phyloP scores from a whole-genome alignment of 2,329 filamentous ascomycete species.

The Xylariaceae sp. region DNA sequence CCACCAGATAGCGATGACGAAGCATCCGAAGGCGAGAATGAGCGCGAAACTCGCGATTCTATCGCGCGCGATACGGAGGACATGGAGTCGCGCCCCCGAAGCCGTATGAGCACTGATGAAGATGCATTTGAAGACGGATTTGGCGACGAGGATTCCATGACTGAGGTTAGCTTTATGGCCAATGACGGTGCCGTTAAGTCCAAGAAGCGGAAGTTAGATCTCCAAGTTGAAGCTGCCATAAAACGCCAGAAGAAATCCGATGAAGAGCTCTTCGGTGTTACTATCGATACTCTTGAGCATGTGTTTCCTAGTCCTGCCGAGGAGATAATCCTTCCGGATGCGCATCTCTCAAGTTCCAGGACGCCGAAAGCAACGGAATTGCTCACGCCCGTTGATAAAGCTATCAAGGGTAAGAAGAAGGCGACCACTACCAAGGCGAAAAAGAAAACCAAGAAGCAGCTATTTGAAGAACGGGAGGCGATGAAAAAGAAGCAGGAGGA shows the following conservation, averaged over 20 bases:
- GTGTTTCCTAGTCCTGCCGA: constrained; percentile 45
- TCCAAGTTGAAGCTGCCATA: constrained; percentile 61
- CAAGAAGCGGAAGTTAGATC: constrained; percentile 70
- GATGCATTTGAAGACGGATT: constrained; percentile 48
- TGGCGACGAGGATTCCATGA: constrained; percentile 60
- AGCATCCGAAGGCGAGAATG: constrained; percentile 70
- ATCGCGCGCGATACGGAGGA: constrained; percentile 75
- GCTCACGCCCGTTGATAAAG: constrained; percentile 41
- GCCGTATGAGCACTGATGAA: constrained; percentile 62
- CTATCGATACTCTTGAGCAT: constrained; percentile 47
- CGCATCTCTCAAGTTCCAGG: constrained; percentile 43
- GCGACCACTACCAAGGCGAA: constrained; percentile 42
- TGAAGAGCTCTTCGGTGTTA: constrained; percentile 69
- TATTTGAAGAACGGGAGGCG: constrained; percentile 35
- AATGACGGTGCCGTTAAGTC: constrained; percentile 47
- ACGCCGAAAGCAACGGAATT: constrained; percentile 39
- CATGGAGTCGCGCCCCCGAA: constrained; percentile 73
- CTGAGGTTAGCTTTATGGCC: constrained; percentile 64
- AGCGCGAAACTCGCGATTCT: constrained; percentile 45
- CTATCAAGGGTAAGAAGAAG: constrained; percentile 51
- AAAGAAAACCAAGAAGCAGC: constrained; percentile 52
- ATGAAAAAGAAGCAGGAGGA: constrained; percentile 63
- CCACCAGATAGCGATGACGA: constrained; percentile 75
- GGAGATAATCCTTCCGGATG: constrained; percentile 45
- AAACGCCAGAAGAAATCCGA: constrained; percentile 78